phyloP scores from a whole-genome alignment of 83 land plant species.

The Isoetes engelmannii region DNA sequence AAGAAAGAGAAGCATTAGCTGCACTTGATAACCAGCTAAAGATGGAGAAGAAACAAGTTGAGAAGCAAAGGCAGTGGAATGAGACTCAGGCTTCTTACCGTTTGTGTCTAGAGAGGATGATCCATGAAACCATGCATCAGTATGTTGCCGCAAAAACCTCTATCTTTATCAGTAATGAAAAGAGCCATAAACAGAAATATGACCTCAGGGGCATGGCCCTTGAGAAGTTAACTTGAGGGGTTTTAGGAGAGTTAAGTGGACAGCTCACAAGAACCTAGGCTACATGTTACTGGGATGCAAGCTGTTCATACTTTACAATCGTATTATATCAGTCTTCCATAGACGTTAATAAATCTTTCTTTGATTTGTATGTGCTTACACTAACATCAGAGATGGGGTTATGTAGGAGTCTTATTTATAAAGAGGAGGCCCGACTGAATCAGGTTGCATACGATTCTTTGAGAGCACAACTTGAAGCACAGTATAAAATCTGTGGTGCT shows the following conservation, averaged over 20 bases:
- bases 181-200: too few relatives aligned
- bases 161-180: too few relatives aligned
- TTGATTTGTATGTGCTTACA: neutral
- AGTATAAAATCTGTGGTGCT: neutral
- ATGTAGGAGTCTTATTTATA: slow-evolving; percentile 1
- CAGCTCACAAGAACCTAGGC: too few relatives aligned
- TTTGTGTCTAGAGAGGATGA: slow-evolving; percentile 83
- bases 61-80: slow-evolving; percentile 75
- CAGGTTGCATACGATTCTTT: slow-evolving; percentile 1
- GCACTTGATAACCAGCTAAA: slow-evolving; percentile 58
- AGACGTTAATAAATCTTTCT: neutral
- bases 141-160: slow-evolving; percentile 29
- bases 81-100: slow-evolving; percentile 80
- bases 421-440: slow-evolving; percentile 1
- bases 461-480: neutral
- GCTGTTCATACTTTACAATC: neutral
- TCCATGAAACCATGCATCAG: slow-evolving; percentile 97
- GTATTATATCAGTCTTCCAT: neutral
- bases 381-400: neutral
- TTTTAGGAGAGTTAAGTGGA: too few relatives aligned
- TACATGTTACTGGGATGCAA: too few relatives aligned
- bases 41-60: slow-evolving; percentile 56
- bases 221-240: too few relatives aligned
- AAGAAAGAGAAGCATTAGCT: slow-evolving; percentile 52
- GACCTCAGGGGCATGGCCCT: too few relatives aligned